Conservation (phyloP, 768 basidiomycete species). For the Candolleomyces aberdarensis region DNA sequence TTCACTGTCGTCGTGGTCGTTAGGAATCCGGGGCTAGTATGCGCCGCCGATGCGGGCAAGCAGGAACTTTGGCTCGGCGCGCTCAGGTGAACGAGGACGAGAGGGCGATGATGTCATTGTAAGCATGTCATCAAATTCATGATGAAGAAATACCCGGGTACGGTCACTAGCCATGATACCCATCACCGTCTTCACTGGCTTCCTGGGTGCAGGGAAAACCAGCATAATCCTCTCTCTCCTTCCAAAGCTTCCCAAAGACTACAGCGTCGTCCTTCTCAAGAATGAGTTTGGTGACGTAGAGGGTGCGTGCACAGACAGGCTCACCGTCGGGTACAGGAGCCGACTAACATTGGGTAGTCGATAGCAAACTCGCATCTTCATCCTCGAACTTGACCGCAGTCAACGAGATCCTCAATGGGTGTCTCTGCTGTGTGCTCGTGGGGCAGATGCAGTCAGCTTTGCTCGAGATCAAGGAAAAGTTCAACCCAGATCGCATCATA, state of each 20-base stretch:
- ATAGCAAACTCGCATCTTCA: conserved; percentile 78
- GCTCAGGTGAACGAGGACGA: neutral
- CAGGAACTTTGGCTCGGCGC: neutral
- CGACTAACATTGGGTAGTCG: conserved; percentile 46
- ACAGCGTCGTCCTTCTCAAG: conserved; percentile 88
- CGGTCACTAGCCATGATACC: conserved; percentile 15
- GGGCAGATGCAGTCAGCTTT: conserved; percentile 93
- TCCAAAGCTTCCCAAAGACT: conserved; percentile 77
- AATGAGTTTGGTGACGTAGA: conserved; percentile 96
- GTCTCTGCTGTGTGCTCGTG: conserved; percentile 94
- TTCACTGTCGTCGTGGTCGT: neutral
- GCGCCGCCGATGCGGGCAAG: neutral
- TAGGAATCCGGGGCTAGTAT: neutral
- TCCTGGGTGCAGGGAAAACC: conserved; percentile 81
- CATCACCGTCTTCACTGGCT: conserved; percentile 95
- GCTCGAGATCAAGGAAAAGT: conserved; percentile 85
- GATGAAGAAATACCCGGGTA: no score
- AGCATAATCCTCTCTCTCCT: conserved; percentile 81
- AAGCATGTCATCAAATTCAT: neutral
- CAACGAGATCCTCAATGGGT: conserved; percentile 94
- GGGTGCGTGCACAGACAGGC: conserved; percentile 41
- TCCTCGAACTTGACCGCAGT: conserved; percentile 84
- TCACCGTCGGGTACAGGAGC: neutral
- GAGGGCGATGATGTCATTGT: neutral
- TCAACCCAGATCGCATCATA: conserved; percentile 84